Conservation (phyloP, 2,329 filamentous ascomycete species). For the Ceratocystis colombiana region DNA sequence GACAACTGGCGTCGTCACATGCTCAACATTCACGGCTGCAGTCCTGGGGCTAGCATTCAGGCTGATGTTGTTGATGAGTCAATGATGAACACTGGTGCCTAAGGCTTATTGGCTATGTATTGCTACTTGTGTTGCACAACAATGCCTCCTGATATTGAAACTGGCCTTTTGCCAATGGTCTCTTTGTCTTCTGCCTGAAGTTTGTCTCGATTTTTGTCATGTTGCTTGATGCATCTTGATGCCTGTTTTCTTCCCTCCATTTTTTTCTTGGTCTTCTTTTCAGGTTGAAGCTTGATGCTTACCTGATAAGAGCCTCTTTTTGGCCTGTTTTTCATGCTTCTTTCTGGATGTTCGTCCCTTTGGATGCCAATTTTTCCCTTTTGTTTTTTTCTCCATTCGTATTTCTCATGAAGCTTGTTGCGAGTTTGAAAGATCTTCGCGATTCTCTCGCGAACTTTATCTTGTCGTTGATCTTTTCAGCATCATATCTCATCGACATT, state of each 20-base stretch:
- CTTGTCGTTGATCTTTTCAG: background rate
- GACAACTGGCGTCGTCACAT: conserved; percentile 56
- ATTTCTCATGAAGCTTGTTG: conserved; percentile 1
- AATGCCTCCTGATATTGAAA: background rate
- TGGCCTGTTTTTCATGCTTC: conserved; percentile 13
- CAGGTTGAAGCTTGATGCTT: conserved; percentile 3
- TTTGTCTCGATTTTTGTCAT: background rate
- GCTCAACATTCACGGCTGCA: conserved; percentile 45
- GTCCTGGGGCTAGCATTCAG: conserved; percentile 26
- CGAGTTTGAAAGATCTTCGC: background rate
- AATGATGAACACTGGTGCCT: conserved; percentile 7
- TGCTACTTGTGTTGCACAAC: conserved; percentile 8
- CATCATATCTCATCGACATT: background rate
- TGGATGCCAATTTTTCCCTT: background rate
- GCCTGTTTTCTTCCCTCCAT: background rate
- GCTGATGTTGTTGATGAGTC: conserved; percentile 27
- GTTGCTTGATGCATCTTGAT: conserved; percentile 3
- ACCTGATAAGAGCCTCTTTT: background rate
- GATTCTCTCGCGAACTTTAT: background rate
- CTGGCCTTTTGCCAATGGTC: background rate
- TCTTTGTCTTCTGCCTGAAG: conserved; percentile 1
- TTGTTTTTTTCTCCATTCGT: conserved; percentile 7
- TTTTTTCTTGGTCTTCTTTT: background rate
- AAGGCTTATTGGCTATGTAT: background rate
- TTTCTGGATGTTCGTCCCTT: background rate